These are phyloP conservation scores for Cyclotella distinguenda DNA, from an alignment of 108 stramenopile genomes.

Conservation along the genomic window DNA sequence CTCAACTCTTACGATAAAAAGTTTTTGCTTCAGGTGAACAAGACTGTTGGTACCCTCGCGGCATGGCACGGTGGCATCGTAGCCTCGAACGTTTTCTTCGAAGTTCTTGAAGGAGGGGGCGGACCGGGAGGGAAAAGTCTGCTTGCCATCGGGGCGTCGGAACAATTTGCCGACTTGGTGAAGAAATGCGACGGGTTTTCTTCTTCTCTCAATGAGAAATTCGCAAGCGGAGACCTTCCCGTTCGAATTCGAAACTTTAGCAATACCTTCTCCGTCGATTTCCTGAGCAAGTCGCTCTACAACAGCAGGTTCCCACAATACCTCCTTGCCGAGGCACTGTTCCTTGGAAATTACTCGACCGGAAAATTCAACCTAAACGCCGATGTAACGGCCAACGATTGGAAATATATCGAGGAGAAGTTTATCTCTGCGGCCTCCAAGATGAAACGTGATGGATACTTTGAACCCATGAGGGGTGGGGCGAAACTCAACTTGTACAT, in stretches of 20 bases:
- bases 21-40: conserved; percentile 56
- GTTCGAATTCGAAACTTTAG: conserved; percentile 57
- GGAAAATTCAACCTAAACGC: conserved; percentile 56
- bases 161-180: conserved; percentile 35
- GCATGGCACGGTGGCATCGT: conserved; percentile 62
- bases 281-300: conserved; percentile 44
- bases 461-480: conserved; percentile 27
- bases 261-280: conserved; percentile 58
- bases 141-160: conserved; percentile 13
- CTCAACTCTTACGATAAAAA: conserved; percentile 59
- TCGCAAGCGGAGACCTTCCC: conserved; percentile 24
- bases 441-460: conserved; percentile 54
- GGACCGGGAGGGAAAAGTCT: conserved; percentile 7
- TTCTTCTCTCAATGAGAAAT: conserved; percentile 26
- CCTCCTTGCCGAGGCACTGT: conserved; percentile 50
- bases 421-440: conserved; percentile 48
- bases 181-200: conserved; percentile 47
- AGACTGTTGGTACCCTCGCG: conserved; percentile 54
- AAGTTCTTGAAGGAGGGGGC: conserved; percentile 29
- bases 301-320: conserved; percentile 60
- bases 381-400: conserved; percentile 40
- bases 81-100: conserved; percentile 55
- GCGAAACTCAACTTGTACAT: conserved; percentile 26
- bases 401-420: conserved; percentile 33
- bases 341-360: conserved; percentile 60